These are phyloP conservation scores for Trichoderma simmonsii DNA, from an alignment of 2,329 filamentous ascomycete species.

Conservation along the genomic window DNA sequence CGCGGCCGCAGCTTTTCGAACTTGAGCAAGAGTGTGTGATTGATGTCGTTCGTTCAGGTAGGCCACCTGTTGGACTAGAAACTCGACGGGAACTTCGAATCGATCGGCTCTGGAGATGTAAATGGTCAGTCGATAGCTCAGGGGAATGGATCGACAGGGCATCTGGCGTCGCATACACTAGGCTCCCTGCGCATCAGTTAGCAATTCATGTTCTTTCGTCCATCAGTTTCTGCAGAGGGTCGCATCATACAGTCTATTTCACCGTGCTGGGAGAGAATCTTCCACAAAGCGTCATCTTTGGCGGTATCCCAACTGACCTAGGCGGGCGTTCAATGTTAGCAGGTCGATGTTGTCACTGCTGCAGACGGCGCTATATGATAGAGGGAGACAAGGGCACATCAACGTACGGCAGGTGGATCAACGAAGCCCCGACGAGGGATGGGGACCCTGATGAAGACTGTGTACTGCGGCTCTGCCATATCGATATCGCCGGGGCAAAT, in stretches of 20 bases:
- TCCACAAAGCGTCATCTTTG: constrained; percentile 89
- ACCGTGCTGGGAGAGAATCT: constrained; percentile 77
- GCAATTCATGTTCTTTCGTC: background rate
- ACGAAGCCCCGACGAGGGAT: constrained; percentile 84
- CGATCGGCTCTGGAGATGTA: constrained; percentile 55
- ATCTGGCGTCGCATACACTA: constrained; percentile 56
- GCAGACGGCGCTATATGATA: background rate
- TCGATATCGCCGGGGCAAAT: constrained; percentile 26
- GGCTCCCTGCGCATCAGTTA: constrained; percentile 59
- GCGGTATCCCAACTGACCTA: constrained; percentile 83
- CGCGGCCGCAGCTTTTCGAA: constrained; percentile 67
- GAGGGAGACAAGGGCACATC: background rate
- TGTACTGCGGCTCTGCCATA: constrained; percentile 59
- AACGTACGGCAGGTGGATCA: constrained; percentile 76
- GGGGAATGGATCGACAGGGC: background rate
- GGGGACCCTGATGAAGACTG: constrained; percentile 84
- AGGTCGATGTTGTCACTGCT: background rate
- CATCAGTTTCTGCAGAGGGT: background rate
- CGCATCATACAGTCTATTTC: constrained; percentile 75
- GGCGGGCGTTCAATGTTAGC: background rate
- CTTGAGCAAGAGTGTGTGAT: constrained; percentile 84
- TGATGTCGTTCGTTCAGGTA: constrained; percentile 91
- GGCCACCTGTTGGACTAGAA: constrained; percentile 88
- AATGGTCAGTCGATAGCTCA: background rate
- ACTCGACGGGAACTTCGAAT: constrained; percentile 83